Conservation (phyloP, 2,329 filamentous ascomycete genomes). For the Metarhizium album region DNA sequence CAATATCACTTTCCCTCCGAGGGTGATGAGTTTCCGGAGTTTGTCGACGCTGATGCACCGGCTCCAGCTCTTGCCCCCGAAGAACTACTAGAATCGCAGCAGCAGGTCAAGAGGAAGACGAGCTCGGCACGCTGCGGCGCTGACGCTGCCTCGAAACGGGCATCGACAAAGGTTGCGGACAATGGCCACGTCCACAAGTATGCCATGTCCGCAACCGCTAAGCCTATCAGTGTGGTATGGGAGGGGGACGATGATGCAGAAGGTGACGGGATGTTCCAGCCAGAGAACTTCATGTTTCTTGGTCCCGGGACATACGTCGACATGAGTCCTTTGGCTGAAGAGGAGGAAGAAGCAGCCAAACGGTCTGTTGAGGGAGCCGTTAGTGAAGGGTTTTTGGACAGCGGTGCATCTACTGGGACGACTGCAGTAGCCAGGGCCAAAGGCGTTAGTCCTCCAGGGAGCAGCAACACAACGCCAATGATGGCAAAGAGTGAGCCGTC, state of each 20-base stretch:
- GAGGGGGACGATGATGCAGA: conserved; percentile 21
- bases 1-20: conserved; percentile 47
- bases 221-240: conserved; percentile 22
- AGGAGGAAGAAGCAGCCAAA: conserved; percentile 22
- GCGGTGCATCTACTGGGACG: neutral
- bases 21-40: conserved; percentile 49
- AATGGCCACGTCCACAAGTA: conserved; percentile 7
- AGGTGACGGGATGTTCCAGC: conserved; percentile 33
- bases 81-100: conserved; percentile 40
- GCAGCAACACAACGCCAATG: conserved; percentile 19
- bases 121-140: conserved; percentile 6
- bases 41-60: conserved; percentile 27
- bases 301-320: conserved; percentile 36
- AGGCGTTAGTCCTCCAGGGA: conserved; percentile 19
- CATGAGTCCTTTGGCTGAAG: conserved; percentile 31
- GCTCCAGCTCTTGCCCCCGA: conserved; percentile 36
- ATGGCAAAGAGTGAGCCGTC: conserved; percentile 10
- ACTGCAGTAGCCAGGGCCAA: conserved; percentile 6
- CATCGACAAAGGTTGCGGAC: conserved; percentile 1
- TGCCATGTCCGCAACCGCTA: conserved; percentile 23
- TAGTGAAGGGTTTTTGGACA: conserved; percentile 10
- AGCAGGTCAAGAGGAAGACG: conserved; percentile 31
- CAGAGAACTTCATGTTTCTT: conserved; percentile 42
- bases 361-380: conserved; percentile 13
- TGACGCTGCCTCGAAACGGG: conserved; percentile 4